These are phyloP conservation scores for Trametes elegans DNA, from an alignment of 768 basidiomycete genomes.

Conservation along the genomic window DNA sequence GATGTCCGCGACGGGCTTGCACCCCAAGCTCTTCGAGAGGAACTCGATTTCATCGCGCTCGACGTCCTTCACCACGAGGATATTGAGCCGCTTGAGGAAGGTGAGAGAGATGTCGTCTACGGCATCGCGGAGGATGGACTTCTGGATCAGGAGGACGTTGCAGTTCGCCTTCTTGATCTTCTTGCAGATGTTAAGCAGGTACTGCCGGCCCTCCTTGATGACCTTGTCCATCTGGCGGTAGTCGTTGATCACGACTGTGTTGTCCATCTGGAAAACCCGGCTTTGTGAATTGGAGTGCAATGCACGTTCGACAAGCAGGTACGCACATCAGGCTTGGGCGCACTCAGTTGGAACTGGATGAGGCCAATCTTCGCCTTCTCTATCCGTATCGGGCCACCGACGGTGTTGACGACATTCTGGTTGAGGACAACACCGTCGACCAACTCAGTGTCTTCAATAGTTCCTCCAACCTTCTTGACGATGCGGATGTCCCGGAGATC, in stretches of 20 bases:
- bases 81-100: constrained; percentile 96
- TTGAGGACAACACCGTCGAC: constrained; percentile 97
- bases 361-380: constrained; percentile 99
- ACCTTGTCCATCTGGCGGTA: constrained; percentile 99
- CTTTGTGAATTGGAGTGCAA: constrained; percentile 9
- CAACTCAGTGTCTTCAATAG: constrained; percentile 97
- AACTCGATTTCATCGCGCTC: constrained; percentile 99
- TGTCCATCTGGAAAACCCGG: constrained; percentile 92
- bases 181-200: constrained; percentile 96
- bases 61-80: constrained; percentile 94
- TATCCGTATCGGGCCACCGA: constrained; percentile 90
- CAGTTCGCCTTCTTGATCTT: constrained; percentile 99
- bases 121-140: constrained; percentile 98
- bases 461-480: constrained; percentile 98
- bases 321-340: constrained; percentile 95
- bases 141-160: constrained; percentile 98
- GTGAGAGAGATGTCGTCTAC: constrained; percentile 97
- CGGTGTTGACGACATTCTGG: constrained; percentile 88
- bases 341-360: constrained; percentile 96
- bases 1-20: constrained; percentile 96
- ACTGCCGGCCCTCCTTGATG: constrained; percentile 97
- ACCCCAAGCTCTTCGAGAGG: constrained; percentile 89
- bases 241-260: constrained; percentile 98
- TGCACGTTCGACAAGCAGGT: background rate
- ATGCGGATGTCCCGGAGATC: constrained; percentile 95